These are phyloP conservation scores for Chytriomyces hyalinus DNA, from an alignment of 192 early-diverging fungal species.

Conservation along the genomic window DNA sequence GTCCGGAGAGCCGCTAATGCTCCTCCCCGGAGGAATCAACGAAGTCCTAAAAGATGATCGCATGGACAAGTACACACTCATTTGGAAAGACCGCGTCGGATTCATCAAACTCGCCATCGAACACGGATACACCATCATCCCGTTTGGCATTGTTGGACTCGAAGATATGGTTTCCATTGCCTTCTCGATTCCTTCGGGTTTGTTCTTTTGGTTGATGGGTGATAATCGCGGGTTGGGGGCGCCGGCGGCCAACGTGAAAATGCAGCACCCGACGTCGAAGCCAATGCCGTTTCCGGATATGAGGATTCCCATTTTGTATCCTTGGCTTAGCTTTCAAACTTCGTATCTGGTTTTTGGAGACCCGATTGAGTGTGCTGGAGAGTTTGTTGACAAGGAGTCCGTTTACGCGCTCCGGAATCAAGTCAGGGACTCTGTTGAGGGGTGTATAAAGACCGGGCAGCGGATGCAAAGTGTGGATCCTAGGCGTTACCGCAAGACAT, in stretches of 20 bases:
- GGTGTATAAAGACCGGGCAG: background rate
- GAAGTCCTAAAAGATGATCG: constrained; percentile 33
- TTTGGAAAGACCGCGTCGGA: constrained; percentile 41
- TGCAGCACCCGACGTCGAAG: background rate
- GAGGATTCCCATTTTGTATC: background rate
- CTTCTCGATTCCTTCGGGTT: background rate
- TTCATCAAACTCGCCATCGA: constrained; percentile 38
- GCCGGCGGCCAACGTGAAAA: no score
- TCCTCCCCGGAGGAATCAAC: constrained; percentile 39
- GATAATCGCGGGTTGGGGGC: background rate
- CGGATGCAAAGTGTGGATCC: constrained; percentile 6
- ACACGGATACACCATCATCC: constrained; percentile 44
- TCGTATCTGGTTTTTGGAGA: constrained; percentile 20
- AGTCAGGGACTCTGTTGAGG: constrained; percentile 4
- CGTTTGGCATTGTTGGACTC: constrained; percentile 35
- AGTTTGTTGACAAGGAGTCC: background rate
- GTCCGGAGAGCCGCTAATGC: constrained; percentile 22
- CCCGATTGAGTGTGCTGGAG: background rate
- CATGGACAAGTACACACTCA: constrained; percentile 15
- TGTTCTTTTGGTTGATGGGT: constrained; percentile 6
- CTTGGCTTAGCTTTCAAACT: background rate
- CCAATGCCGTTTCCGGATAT: constrained; percentile 10
- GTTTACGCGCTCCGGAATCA: constrained; percentile 2
- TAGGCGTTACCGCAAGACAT: background rate
- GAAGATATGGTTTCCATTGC: constrained; percentile 33